Evolutionary conservation across 257 asterid species (phyloP), one percentile per base, ranked within the genome.

Genomic region (Jaltomata sinuosa): DNA sequence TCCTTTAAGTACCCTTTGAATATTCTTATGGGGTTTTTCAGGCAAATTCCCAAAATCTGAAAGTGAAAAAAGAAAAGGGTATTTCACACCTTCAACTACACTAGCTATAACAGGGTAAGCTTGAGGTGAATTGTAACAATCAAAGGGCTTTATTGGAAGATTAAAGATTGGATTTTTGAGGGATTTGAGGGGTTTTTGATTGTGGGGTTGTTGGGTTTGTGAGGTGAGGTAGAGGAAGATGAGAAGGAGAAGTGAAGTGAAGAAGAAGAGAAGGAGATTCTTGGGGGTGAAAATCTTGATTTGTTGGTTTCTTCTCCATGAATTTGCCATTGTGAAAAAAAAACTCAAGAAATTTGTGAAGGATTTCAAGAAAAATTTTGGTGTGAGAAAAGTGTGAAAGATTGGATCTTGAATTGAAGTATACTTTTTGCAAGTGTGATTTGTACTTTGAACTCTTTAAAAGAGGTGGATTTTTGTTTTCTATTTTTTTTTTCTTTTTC

Each of bases 11-110:
- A 94, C 91, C 86, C 99, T 83, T 3, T 91, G 94, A 57, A 95
- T 97, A 89, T 97, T 97, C 81, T 97, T 97, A 92, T 97, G 99
- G 38, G 99, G 99, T 93, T 95, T 97, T 95, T 97, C 99, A 18
- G 98, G 98, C 27, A 94, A 74, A 59, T 52, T 91, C 19, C 99
- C 99, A 54, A 85, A 97, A 84, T 97, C 99, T 25, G 99, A 91
- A 81, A 95, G 97, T 0, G 99, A 97, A 81, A 79, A 95, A 31
- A 97, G 88, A 80, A 97, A 94, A n/a, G 99, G 98, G 94, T 88
- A 87, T 53, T 97, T 93, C 40, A 97, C 89, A 36, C 99, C 99
- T 87, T 97, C 99, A 19, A 97, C 98, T n/a, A 88, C 76, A 92
- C 92, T 94, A 91, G 98, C 98, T 81, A 97, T 86, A 0, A 97